Evolutionary conservation across 2,329 filamentous ascomycete genomes (phyloP).

Genomic region (Talaromyces sp.): DNA sequence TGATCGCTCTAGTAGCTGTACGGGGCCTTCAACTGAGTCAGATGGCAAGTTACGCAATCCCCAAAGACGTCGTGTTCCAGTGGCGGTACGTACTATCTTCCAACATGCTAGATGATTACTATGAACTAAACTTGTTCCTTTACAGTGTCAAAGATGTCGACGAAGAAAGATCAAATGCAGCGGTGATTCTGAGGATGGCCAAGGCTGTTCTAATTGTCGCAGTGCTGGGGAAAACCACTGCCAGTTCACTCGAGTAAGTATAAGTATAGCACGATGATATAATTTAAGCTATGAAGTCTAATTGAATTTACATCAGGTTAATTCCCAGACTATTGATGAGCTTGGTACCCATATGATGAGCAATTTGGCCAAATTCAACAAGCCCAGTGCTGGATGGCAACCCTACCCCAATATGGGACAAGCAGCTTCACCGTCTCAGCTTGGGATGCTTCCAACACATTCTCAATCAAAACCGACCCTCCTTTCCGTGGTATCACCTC

Average conservation of each 20-base stretch:
- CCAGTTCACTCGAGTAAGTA: conserved; percentile 74
- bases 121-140: conserved; percentile 8
- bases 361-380: conserved; percentile 38
- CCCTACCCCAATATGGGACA: conserved; percentile 30
- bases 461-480: conserved; percentile 13
- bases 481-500: conserved; percentile 20
- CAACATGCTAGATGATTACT: neutral
- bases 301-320: neutral
- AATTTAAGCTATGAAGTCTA: neutral
- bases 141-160: conserved; percentile 82
- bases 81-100: conserved; percentile 47
- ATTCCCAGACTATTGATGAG: neutral
- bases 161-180: conserved; percentile 95
- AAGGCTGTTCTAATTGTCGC: conserved; percentile 81
- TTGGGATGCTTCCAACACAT: conserved; percentile 24
- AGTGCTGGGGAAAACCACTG: conserved; percentile 68
- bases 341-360: neutral
- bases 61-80: conserved; percentile 55
- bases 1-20: conserved; percentile 21
- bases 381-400: conserved; percentile 30
- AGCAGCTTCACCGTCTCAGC: conserved; percentile 19
- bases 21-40: conserved; percentile 29
- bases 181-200: conserved; percentile 76
- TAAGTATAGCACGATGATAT: neutral
- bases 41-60: conserved; percentile 43